Conservation (phyloP, 2,329 filamentous ascomycete genomes). For the Aureobasidium sp. region DNA sequence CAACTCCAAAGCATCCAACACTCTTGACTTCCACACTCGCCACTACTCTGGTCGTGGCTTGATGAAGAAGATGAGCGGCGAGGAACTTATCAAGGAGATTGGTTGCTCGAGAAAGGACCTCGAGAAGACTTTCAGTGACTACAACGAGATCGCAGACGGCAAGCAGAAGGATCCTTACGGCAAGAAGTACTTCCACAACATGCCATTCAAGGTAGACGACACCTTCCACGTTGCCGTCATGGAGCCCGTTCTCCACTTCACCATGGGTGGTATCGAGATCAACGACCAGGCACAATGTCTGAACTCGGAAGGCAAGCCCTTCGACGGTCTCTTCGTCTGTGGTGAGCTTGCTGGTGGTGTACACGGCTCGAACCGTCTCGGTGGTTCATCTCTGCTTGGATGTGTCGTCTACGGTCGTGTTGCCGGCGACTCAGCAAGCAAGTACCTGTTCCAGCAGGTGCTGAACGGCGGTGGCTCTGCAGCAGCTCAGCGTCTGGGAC, state of each 20-base stretch:
- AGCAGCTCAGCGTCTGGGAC: slow-evolving; percentile 76
- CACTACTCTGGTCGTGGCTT: slow-evolving; percentile 98
- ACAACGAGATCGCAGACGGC: slow-evolving; percentile 91
- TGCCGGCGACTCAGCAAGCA: slow-evolving; percentile 87
- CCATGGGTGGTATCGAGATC: slow-evolving; percentile 99
- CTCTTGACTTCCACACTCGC: slow-evolving; percentile 97
- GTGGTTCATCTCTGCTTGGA: slow-evolving; percentile 93
- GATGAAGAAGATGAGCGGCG: slow-evolving; percentile 98
- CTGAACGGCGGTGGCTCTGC: slow-evolving; percentile 55
- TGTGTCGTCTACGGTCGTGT: slow-evolving; percentile 99
- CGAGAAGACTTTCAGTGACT: slow-evolving; percentile 82
- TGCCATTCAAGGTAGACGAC: slow-evolving; percentile 81
- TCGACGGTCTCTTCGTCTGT: slow-evolving; percentile 92
- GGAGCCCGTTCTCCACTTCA: slow-evolving; percentile 99
- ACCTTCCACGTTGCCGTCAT: slow-evolving; percentile 94
- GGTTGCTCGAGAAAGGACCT: slow-evolving; percentile 83
- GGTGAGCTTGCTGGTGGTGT: slow-evolving; percentile 97
- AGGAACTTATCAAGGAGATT: slow-evolving; percentile 93
- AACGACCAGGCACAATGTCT: slow-evolving; percentile 95
- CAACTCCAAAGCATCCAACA: slow-evolving; percentile 98
- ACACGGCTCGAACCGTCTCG: slow-evolving; percentile 96
- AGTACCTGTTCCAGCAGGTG: slow-evolving; percentile 91
- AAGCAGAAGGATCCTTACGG: slow-evolving; percentile 96
- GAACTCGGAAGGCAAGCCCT: slow-evolving; percentile 83
- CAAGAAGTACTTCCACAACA: slow-evolving; percentile 99